Base-by-base conservation (phyloP, 306 rosid species). In the Corylus heterophylla region DNA sequence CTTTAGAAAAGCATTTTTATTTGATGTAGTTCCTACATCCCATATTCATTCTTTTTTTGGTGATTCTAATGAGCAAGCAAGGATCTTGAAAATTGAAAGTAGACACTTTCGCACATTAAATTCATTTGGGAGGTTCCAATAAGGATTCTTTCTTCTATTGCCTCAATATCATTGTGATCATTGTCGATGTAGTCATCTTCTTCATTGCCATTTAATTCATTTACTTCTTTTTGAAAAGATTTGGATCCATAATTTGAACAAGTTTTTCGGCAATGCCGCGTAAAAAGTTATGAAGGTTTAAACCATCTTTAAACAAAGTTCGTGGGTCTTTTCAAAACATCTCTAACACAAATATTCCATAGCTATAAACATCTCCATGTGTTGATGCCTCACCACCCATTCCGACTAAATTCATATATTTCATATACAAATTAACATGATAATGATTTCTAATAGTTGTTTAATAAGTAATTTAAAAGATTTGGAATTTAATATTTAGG, bases 291-390 rank as follows among this genome's bases (percentile, higher is more conserved):
- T 68, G 78, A n/a, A 79, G 83, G 78, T 71, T 83, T 47, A 54
- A 20, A 12, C 74, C 78, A 13, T 85, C 76, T 56, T 49, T 56
- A 59, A 85, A 87, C 59, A 83, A 72, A 49, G 78, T 85, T 69
- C 0, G 73, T 83, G 1, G 89, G 89, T 47, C 81, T 83, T 39
- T 50, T 76, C 67, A 44, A 48, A 79, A 54, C 31, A 88, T 71
- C 68, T 82, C 77, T 49, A 83, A 3, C 48, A 89, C 62, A 54
- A 89, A 82, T 16, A 84, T 86, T 18, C 90, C 90, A 39, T 52
- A 84, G 63, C 84, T 82, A 13, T 82, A 88, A 0, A 79, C 75
- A 42, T 83, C 88, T 20, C 86, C 88, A 2, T 6, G 22, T 13
- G 1, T 61, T 45, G 87, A 85, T 29, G 78, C 80, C 55, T 61